Conservation (phyloP, 176 grass and related monocot genomes). For the Oropetium thomaeum region DNA sequence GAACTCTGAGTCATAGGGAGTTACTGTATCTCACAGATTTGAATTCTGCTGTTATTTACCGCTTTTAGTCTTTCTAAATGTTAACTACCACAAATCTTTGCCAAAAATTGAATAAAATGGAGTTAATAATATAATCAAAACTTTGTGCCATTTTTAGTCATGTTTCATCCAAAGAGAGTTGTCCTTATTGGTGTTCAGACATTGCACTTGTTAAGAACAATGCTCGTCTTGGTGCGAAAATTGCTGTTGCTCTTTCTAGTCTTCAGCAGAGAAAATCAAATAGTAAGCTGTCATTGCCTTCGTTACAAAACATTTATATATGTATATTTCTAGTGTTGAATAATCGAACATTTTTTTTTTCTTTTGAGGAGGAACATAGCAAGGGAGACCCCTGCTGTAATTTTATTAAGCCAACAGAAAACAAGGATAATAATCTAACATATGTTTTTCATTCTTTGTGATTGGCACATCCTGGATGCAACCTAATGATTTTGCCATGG, state of each 20-base stretch:
- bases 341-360: no score
- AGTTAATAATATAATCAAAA: not conserved
- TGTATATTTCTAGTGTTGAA: not conserved
- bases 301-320: not conserved
- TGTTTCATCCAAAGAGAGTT: not conserved
- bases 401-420: no score
- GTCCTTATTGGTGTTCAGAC: slow-evolving; percentile 60
- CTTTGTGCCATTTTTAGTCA: not conserved
- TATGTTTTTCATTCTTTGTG: not conserved
- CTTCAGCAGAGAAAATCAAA: slow-evolving; percentile 37
- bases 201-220: slow-evolving; percentile 98
- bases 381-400: no score
- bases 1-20: not conserved
- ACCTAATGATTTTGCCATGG: not conserved
- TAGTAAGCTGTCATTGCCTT: slow-evolving; percentile 27
- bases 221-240: slow-evolving; percentile 67
- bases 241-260: slow-evolving; percentile 70
- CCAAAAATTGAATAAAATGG: not conserved
- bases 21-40: not conserved
- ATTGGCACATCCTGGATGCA: not conserved
- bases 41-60: not conserved
- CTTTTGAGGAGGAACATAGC: no score
- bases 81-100: not conserved
- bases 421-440: no score
- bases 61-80: not conserved